These are phyloP conservation scores for Brettanomyces anomalus DNA, from an alignment of 805 yeast species.

Conservation along the genomic window DNA sequence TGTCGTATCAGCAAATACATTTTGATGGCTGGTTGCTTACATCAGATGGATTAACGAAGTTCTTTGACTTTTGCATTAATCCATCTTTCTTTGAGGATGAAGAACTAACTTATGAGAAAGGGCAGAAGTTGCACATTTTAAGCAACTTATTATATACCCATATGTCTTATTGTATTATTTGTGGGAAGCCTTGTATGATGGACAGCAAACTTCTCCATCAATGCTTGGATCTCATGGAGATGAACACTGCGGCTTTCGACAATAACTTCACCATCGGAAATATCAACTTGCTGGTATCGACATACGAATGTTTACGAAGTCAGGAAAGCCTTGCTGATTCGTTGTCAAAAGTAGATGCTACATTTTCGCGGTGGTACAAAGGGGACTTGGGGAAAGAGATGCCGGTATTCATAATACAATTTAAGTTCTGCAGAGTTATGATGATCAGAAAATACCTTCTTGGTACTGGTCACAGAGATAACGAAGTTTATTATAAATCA, in stretches of 20 bases:
- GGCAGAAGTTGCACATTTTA: conserved; percentile 51
- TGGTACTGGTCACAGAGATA: conserved; percentile 4
- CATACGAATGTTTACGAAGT: conserved; percentile 17
- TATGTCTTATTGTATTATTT: conserved; percentile 48
- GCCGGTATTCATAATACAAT: conserved; percentile 9
- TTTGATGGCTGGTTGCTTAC: conserved; percentile 66
- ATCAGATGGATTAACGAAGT: conserved; percentile 53
- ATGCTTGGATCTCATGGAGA: conserved; percentile 48
- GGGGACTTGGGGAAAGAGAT: conserved; percentile 10
- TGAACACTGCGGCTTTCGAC: conserved; percentile 10
- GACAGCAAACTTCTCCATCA: conserved; percentile 51
- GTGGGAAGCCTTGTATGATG: conserved; percentile 60
- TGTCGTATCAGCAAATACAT: conserved; percentile 41
- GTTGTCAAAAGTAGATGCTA: background rate
- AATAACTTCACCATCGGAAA: no score
- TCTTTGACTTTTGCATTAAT: conserved; percentile 40
- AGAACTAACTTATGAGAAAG: conserved; percentile 15
- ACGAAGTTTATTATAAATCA: background rate
- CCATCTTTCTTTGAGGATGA: conserved; percentile 15
- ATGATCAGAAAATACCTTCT: conserved; percentile 14
- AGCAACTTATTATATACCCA: conserved; percentile 63
- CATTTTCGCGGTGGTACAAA: background rate
- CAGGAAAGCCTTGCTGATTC: conserved; percentile 1
- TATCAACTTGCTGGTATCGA: conserved; percentile 12
- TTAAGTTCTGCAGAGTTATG: conserved; percentile 16